Evolutionary conservation across 371 early-diverging fungal genomes (phyloP), one percentile per base, ranked within the genome.

Genomic region (Aphelidium insulamus): DNA sequence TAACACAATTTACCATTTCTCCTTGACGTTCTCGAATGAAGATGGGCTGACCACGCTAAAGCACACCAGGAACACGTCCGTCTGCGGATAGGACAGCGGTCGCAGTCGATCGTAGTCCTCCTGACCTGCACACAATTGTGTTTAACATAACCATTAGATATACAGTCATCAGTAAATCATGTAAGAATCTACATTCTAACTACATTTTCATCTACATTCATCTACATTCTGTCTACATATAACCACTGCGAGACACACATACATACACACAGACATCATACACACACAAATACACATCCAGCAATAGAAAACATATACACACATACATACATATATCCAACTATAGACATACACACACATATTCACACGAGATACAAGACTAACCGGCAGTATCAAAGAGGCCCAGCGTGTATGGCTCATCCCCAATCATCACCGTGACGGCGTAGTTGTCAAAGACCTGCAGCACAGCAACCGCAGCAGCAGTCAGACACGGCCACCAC

Each of bases 401-500:
- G 22, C 90, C 91, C 21, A 83, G 55, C 5, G 82, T 83, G 44
- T 76, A 80, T 14, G 82, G 80, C 44, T 83, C 81, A 35, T 77
- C 76, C 30, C 85, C 91, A 59, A 94, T 87, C 88, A 90, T 90
- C 28, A 94, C 92, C 23, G 90, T 91, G 28, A 90, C 95, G 38
- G 95, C 92, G 59, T 94, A 94, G 57, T 94, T 94, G 59, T 94
- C 95, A 66, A 94, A 94, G 21, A 94, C 83, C 77, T 78, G 46
- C 4, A 16, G 5, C 26, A 39, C 18, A 27, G 14, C 15, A 26
- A 26, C 26, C 12, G 10, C 26, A 26, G 26, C 10, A 26, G 26
- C 26, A 10, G 10, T 12, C 10, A 26, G 12, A 26, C 12, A 12
- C 10, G 12, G 26, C 26, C 12, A n/a, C n/a, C n/a, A n/a, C n/a